Conservation (phyloP, 495 filamentous ascomycete species). For the Aspergillus kassunensis region DNA sequence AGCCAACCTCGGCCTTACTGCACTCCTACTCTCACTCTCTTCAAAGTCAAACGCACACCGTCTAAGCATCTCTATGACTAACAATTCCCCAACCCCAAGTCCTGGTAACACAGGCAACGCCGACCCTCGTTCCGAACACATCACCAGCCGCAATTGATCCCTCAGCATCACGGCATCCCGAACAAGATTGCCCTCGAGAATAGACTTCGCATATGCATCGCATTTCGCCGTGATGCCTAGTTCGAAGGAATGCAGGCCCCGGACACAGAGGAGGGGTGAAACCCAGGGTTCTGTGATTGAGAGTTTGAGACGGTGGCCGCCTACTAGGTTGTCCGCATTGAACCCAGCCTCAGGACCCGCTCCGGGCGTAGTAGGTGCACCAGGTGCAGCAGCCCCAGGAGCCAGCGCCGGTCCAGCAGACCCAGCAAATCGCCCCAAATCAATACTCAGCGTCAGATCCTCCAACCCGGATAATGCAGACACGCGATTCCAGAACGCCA, state of each 20-base stretch:
- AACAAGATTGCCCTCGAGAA: slow-evolving; percentile 27
- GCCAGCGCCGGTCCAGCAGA: no score
- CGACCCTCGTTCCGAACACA: slow-evolving; percentile 18
- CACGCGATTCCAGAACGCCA: slow-evolving; percentile 31
- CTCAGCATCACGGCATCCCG: slow-evolving; percentile 29
- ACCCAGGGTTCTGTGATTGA: slow-evolving; percentile 30
- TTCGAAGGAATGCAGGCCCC: slow-evolving; percentile 34
- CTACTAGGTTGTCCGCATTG: slow-evolving; percentile 12
- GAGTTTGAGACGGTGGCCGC: slow-evolving; percentile 24
- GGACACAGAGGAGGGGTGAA: slow-evolving; percentile 28
- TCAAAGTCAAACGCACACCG: not conserved
- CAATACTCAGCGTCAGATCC: slow-evolving; percentile 27
- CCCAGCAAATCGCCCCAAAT: slow-evolving; percentile 32
- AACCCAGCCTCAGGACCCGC: not conserved
- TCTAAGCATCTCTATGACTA: not conserved
- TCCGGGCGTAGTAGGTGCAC: no score
- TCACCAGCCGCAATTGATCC: slow-evolving; percentile 24
- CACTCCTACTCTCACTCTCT: not conserved
- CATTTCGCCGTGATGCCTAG: slow-evolving; percentile 37
- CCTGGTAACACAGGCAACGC: not conserved
- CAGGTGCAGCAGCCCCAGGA: no score
- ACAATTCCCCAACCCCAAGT: not conserved
- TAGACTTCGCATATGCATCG: slow-evolving; percentile 27
- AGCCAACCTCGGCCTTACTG: slow-evolving; percentile 15
- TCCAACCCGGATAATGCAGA: slow-evolving; percentile 19